phyloP scores from a whole-genome alignment of 139 green algal genomes.

The Auxenochlorella pyrenoidosa region DNA sequence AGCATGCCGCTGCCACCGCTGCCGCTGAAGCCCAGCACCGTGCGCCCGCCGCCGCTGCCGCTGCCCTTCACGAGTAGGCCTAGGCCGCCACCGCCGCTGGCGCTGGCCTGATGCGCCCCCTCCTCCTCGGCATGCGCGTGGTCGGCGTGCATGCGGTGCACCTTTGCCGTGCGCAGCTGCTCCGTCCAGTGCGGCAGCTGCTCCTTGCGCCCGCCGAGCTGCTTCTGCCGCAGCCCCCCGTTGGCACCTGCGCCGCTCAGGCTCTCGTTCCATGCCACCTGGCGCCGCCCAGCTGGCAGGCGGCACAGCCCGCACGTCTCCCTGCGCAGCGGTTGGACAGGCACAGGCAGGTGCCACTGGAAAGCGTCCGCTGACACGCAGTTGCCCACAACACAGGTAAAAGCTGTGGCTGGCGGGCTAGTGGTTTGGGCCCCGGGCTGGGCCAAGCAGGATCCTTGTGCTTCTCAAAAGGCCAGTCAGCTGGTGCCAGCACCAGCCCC shows the following conservation, averaged over 20 bases:
- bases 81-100: too few relatives aligned
- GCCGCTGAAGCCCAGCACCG: not conserved
- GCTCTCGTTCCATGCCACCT: slow-evolving; percentile 5
- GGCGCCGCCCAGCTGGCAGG: not conserved
- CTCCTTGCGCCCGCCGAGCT: not conserved
- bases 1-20: not conserved
- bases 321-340: not conserved
- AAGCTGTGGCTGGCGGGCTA: too few relatives aligned
- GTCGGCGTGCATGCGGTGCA: not conserved
- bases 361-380: too few relatives aligned
- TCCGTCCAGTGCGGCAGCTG: not conserved
- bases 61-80: too few relatives aligned
- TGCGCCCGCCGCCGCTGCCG: not conserved
- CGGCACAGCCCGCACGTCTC: slow-evolving; percentile 4
- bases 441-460: too few relatives aligned
- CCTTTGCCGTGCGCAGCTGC: not conserved
- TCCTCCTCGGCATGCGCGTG: not conserved
- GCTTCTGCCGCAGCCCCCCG: not conserved
- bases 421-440: too few relatives aligned
- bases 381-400: too few relatives aligned
- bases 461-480: too few relatives aligned
- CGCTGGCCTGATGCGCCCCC: not conserved
- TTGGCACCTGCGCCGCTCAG: not conserved
- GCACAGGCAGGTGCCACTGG: too few relatives aligned
- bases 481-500: too few relatives aligned